phyloP scores from a whole-genome alignment of 495 filamentous ascomycete species.

The Aspergillus ostianus region DNA sequence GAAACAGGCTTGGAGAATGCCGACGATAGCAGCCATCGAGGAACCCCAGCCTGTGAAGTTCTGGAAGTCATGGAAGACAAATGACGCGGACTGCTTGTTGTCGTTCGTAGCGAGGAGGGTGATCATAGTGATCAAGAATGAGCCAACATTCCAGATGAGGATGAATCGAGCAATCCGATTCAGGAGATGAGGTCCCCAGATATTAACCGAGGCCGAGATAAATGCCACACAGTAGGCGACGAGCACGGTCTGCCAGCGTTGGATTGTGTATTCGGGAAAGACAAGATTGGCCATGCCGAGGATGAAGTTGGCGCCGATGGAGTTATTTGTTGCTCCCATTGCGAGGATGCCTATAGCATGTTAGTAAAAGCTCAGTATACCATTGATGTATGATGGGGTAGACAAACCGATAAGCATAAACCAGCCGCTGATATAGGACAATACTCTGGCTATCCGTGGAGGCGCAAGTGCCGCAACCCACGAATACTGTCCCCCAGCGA shows the following conservation, averaged over 20 bases:
- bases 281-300: conserved; percentile 55
- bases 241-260: conserved; percentile 57
- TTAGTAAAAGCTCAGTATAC: too few species aligned
- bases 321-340: conserved; percentile 60
- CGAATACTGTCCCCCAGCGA: conserved; percentile 55
- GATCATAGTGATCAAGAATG: conserved; percentile 51
- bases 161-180: conserved; percentile 51
- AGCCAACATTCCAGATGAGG: conserved; percentile 53
- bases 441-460: conserved; percentile 43
- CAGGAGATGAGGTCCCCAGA: conserved; percentile 50
- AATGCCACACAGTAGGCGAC: conserved; percentile 50
- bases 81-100: conserved; percentile 53
- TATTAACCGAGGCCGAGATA: conserved; percentile 44
- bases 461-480: conserved; percentile 59
- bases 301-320: conserved; percentile 54
- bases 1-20: conserved; percentile 56
- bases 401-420: conserved; percentile 49
- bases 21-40: conserved; percentile 52
- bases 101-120: conserved; percentile 53
- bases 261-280: conserved; percentile 50
- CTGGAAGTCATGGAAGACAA: conserved; percentile 58
- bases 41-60: conserved; percentile 53
- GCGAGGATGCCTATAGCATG: conserved; percentile 40
- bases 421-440: conserved; percentile 53
- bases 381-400: not conserved